These are phyloP conservation scores for Beverwykella pulmonaria DNA, from an alignment of 495 filamentous ascomycete genomes.

Conservation along the genomic window DNA sequence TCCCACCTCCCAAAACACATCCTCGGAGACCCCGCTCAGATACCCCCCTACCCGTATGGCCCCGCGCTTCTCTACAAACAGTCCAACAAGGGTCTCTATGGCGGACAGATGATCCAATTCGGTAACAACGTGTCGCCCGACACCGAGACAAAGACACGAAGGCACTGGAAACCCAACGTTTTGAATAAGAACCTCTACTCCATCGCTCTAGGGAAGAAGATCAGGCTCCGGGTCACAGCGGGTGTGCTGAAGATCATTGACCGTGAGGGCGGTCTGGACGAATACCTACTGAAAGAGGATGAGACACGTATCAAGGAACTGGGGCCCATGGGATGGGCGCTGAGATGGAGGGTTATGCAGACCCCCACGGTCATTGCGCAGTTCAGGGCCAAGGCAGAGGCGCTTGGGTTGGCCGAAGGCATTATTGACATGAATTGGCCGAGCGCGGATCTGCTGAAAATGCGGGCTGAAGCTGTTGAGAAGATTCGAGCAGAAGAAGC, in stretches of 20 bases:
- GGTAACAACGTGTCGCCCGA: slow-evolving; percentile 85
- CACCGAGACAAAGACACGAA: slow-evolving; percentile 80
- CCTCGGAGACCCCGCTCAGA: slow-evolving; percentile 23
- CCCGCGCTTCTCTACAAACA: slow-evolving; percentile 75
- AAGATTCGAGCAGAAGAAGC: neutral
- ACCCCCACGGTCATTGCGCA: slow-evolving; percentile 61
- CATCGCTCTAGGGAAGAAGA: slow-evolving; percentile 61
- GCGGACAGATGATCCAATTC: slow-evolving; percentile 73
- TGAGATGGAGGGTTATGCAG: slow-evolving; percentile 86
- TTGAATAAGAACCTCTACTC: slow-evolving; percentile 75
- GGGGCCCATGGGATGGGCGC: slow-evolving; percentile 81
- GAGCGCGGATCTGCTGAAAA: neutral
- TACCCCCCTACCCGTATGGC: slow-evolving; percentile 85
- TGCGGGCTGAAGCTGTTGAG: neutral
- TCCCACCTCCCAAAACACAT: slow-evolving; percentile 32
- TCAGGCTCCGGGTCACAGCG: slow-evolving; percentile 76
- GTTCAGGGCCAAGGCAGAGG: slow-evolving; percentile 59
- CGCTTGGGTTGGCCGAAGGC: slow-evolving; percentile 50
- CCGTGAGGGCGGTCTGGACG: slow-evolving; percentile 84
- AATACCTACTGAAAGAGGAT: slow-evolving; percentile 80
- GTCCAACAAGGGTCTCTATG: slow-evolving; percentile 84
- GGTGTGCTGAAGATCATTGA: slow-evolving; percentile 81
- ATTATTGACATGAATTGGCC: slow-evolving; percentile 27
- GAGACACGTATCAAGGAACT: slow-evolving; percentile 75
- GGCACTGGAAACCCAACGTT: slow-evolving; percentile 87